Base-by-base conservation (phyloP, 805 yeast species). In the Hanseniaspora singularis region DNA sequence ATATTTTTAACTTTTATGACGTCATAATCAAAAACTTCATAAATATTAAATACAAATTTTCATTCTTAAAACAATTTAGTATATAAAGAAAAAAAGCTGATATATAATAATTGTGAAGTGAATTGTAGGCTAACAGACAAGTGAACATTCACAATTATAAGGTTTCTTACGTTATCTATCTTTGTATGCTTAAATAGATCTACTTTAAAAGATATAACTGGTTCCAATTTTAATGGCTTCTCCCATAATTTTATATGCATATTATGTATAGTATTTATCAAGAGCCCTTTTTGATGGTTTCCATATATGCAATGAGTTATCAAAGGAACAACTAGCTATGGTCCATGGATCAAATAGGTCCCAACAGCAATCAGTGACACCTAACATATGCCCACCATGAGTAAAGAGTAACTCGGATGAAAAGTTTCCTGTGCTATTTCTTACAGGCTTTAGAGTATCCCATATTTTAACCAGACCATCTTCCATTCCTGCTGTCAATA, bases 241-340 rank as follows among this genome's bases (percentile, higher is more conserved):
- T n/a, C n/a, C n/a, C n/a, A 28, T 12, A 28, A 28, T 10, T 28
- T 28, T 11, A 4, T 14, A 18, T 6, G 12, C n/a, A 14, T 19
- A 15, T 32, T 33, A 46, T 36, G 3, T 31, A 22, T 27, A 40
- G 23, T 34, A 40, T 12, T 28, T 40, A 12, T 40, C 38, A 22
- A 46, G 23, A 7, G 24, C n/a, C 54, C 30, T 51, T 28, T 37
- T 54, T 2, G 72, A 60, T 0, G 95, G 94, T 55, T 71, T 75
- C 94, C 95, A 88, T 2, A 87, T 61, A 51, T 88, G 96, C n/a
- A 87, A 64, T 1, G 88, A 74, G 58, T 88, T 88, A 57, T 88
- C 96, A 55, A 81, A 86, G 0, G 85, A 76, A 4, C 82, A 89
- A 55, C 86, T 77, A 3, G 85, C 79, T 31, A 86, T 52, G 71